Conservation (phyloP, 148 eudicot genomes). For the Arctostaphylos glauca region DNA sequence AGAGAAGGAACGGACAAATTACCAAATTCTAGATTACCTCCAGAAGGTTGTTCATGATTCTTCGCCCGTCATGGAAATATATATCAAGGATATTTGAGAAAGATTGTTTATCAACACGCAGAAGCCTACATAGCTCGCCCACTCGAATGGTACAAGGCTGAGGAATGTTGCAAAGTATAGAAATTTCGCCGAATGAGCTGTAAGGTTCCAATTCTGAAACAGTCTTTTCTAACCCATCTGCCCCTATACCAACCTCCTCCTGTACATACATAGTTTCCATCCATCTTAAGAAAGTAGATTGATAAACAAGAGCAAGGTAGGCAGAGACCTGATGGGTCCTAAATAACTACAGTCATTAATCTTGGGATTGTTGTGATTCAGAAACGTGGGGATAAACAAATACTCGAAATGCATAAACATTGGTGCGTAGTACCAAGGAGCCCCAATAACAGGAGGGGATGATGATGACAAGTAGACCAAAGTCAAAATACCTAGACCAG, state of each 20-base stretch:
- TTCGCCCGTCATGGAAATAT: constrained; percentile 79
- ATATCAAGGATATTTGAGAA: constrained; percentile 76
- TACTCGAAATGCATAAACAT: background rate
- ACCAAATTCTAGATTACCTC: constrained; percentile 48
- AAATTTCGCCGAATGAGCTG: constrained; percentile 76
- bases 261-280: constrained; percentile 22
- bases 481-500: background rate
- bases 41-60: constrained; percentile 64
- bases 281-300: background rate
- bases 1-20: background rate
- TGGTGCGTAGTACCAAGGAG: background rate
- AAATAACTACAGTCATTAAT: background rate
- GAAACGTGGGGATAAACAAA: background rate
- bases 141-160: constrained; percentile 85
- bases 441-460: background rate
- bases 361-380: background rate
- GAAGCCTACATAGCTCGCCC: constrained; percentile 69
- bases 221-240: constrained; percentile 59
- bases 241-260: constrained; percentile 72
- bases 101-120: constrained; percentile 87
- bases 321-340: background rate
- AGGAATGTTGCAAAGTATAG: constrained; percentile 85
- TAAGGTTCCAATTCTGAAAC: constrained; percentile 47
- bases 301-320: background rate
- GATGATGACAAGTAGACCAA: background rate